Conservation (phyloP, 1,284 basidiomycete genomes). For the Cystobasidium pallidum region DNA sequence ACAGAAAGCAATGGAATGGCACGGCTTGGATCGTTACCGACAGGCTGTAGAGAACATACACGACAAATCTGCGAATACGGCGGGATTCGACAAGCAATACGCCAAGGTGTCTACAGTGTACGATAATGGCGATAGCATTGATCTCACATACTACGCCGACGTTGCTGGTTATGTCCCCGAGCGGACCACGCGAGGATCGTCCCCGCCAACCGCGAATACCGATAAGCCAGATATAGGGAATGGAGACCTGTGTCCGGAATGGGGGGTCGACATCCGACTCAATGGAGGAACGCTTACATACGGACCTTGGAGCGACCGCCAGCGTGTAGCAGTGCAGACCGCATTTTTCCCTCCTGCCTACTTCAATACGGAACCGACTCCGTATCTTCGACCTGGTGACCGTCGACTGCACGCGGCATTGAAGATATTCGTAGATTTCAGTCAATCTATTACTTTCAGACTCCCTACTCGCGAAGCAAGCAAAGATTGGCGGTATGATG, state of each 20-base stretch:
- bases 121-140: constrained; percentile 65
- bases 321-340: constrained; percentile 74
- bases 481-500: constrained; percentile 88
- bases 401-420: constrained; percentile 76
- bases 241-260: constrained; percentile 83
- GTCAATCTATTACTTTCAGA: constrained; percentile 72
- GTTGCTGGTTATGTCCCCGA: constrained; percentile 57
- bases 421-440: constrained; percentile 76
- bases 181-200: background rate
- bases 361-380: constrained; percentile 65
- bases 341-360: constrained; percentile 80
- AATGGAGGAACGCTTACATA: constrained; percentile 75
- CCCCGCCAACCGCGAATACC: constrained; percentile 47
- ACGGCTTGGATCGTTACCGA: constrained; percentile 59
- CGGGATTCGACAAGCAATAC: constrained; percentile 64
- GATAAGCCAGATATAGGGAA: constrained; percentile 74
- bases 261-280: constrained; percentile 82
- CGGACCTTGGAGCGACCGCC: constrained; percentile 92
- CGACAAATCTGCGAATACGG: background rate
- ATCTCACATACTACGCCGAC: constrained; percentile 82
- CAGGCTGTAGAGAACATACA: constrained; percentile 51
- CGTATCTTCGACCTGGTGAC: constrained; percentile 71
- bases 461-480: constrained; percentile 85
- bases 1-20: constrained; percentile 54
- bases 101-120: constrained; percentile 80